Base-by-base conservation (phyloP, 2,329 filamentous ascomycete species). In the Neofusicoccum cordaticola region DNA sequence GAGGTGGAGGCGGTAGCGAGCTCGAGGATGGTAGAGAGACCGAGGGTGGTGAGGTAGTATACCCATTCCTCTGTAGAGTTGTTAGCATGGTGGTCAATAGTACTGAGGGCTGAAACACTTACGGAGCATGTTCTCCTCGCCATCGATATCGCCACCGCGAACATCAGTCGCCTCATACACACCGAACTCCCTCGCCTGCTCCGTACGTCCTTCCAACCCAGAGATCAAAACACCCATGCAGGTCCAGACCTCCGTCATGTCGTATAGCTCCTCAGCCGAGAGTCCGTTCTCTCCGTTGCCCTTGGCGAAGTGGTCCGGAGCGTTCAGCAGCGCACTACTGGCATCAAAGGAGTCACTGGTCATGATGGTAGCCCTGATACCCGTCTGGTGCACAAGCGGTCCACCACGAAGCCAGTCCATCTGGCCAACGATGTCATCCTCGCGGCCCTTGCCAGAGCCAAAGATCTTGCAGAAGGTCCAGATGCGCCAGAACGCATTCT, bases 401-500 rank as follows among this genome's bases (percentile, higher is more conserved):
- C 86, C 86, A 39, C 86, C 87, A 65, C 82, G 83, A 11, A 89
- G 75, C 87, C 87, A 89, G 69, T 88, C 86, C 68, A 86, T 80
- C 71, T 89, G 86, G 3, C 82, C 85, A 41, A 82, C 78, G 39
- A 87, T 77, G 66, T 88, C 85, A 35, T 85, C 82, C 68, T 88
- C 85, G 13, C 85, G 81, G 4, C 80, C 81, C 68, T 86, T 87
- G 0, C 81, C 80, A 57, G 80, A 82, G 1, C 87, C 87, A 62
- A 89, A 89, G 37, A 88, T 83, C 62, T 82, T 82, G 73, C 86
- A 88, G 73, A 89, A 89, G 0, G 83, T 86, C 86, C 86, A 88
- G 35, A 89, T 84, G 2, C 86, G 83, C 85, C 86, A 89, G 53
- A 89, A 81, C 0, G 86, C 86, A 72, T 87, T 82, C 65, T 88